Evolutionary conservation across 495 filamentous ascomycete species (phyloP).

Genomic region (Hypoxylon trugodes): DNA sequence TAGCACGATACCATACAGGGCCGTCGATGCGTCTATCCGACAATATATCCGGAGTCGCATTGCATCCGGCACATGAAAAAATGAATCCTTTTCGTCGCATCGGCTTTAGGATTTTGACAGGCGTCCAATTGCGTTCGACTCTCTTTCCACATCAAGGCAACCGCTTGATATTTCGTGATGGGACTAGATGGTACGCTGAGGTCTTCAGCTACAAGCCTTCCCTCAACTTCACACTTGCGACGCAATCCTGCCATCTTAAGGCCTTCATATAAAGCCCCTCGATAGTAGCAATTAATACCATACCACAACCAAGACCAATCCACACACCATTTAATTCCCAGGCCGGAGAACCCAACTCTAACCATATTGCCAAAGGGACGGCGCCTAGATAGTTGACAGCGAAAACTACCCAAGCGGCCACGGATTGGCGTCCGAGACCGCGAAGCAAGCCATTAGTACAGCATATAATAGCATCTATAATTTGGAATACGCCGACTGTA

Average conservation of each 20-base stretch:
- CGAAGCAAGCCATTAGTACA: constrained; percentile 74
- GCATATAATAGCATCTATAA: constrained; percentile 46
- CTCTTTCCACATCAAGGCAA: background rate
- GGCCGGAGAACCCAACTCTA: constrained; percentile 63
- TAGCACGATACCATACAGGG: background rate
- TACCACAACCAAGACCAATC: constrained; percentile 70
- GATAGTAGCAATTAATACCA: constrained; percentile 50
- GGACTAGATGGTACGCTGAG: too few species aligned
- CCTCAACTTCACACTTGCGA: constrained; percentile 35
- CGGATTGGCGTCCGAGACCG: constrained; percentile 70
- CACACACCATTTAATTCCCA: constrained; percentile 74
- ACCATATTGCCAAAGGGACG: constrained; percentile 74
- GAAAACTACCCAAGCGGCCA: constrained; percentile 77
- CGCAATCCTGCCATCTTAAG: constrained; percentile 44
- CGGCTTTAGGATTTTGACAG: too few species aligned
- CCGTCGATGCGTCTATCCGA: background rate
- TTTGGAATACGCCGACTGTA: constrained; percentile 53
- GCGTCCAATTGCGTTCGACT: background rate
- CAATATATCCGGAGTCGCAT: background rate
- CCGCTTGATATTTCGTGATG: too few species aligned
- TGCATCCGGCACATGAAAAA: background rate
- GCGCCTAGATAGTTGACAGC: constrained; percentile 77
- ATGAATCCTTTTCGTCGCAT: too few species aligned
- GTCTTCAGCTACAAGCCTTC: constrained; percentile 19
- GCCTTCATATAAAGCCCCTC: constrained; percentile 44